Percentiles rank a stretch among this genome's conserved stretches.
These are phyloP conservation scores for Berberis vulgaris DNA, from an alignment of 164 flowering plant genomes.

Conservation along the genomic window DNA sequence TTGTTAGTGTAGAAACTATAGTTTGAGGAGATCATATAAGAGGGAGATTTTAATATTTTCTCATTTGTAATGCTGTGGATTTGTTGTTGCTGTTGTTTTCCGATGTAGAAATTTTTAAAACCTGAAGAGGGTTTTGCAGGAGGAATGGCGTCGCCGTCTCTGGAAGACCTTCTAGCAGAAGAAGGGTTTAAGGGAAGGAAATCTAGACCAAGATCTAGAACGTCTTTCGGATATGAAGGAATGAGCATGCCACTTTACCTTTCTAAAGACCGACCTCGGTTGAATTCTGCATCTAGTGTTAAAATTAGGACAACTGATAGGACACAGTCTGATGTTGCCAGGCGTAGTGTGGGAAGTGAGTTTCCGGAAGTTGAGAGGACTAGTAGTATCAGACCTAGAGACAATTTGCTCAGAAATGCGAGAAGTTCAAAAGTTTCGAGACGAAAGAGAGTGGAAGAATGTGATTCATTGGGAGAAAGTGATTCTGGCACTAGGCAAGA, in stretches of 20 bases:
- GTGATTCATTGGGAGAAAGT: slow-evolving; percentile 14
- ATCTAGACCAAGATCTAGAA: slow-evolving; percentile 21
- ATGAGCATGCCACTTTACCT: slow-evolving; percentile 20
- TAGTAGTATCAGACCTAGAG: slow-evolving; percentile 16
- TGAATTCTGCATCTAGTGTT: slow-evolving; percentile 15
- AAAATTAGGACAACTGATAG: slow-evolving; percentile 27
- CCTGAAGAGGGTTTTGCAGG: not conserved
- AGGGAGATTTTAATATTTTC: too few relatives aligned
- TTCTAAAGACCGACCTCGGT: slow-evolving; percentile 9
- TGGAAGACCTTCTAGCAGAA: slow-evolving; percentile 56
- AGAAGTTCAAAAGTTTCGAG: slow-evolving; percentile 6
- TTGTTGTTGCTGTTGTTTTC: too few relatives aligned
- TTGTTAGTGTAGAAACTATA: too few relatives aligned
- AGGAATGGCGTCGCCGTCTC: slow-evolving; percentile 46
- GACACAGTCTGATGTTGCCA: slow-evolving; percentile 36
- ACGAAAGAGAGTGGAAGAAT: not conserved
- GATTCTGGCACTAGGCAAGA: slow-evolving; percentile 9
- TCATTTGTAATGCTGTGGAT: too few relatives aligned
- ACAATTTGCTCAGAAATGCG: slow-evolving; percentile 13
- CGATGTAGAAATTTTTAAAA: too few relatives aligned
- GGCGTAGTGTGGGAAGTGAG: slow-evolving; percentile 15
- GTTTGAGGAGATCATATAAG: too few relatives aligned
- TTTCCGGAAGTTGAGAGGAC: slow-evolving; percentile 13
- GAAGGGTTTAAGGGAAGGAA: slow-evolving; percentile 56
- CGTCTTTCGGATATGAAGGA: slow-evolving; percentile 20